phyloP scores from a whole-genome alignment of 2,329 filamentous ascomycete genomes.

The Aureobasidium mangrovei region DNA sequence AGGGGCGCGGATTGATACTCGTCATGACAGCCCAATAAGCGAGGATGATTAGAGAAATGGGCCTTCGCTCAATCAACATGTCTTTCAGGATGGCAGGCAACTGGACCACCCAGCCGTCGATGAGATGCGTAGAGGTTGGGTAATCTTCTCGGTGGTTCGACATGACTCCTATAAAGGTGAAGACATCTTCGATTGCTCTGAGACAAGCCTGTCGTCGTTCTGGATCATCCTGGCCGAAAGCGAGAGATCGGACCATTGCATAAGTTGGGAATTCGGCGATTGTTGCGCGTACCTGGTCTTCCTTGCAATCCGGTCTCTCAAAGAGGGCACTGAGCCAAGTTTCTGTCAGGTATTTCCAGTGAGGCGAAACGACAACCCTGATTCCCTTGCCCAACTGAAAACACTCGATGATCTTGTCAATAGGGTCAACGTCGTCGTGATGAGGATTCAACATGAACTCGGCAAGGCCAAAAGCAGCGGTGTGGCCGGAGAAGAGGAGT shows the following conservation, averaged over 20 bases:
- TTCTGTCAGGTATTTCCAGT: conserved; percentile 1
- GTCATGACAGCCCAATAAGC: conserved; percentile 9
- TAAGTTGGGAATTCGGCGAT: background rate
- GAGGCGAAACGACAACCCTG: background rate
- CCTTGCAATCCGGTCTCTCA: background rate
- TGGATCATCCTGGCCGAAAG: conserved; percentile 2
- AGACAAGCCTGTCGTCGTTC: background rate
- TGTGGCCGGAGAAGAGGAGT: conserved; percentile 16
- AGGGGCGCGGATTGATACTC: background rate
- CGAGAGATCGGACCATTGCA: background rate
- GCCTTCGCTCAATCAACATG: conserved; percentile 4
- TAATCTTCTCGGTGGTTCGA: background rate
- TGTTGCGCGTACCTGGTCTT: background rate
- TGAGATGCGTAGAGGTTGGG: background rate
- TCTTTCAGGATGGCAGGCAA: background rate
- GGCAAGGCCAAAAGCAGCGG: conserved; percentile 14
- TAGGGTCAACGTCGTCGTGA: conserved; percentile 2
- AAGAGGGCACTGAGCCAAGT: background rate
- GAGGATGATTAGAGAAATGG: conserved; percentile 9
- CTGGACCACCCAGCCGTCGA: background rate
- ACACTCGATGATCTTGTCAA: conserved; percentile 12
- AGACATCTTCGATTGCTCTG: conserved; percentile 3
- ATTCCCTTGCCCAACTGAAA: conserved; percentile 11
- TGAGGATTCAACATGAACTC: conserved; percentile 12
- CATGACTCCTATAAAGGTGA: background rate